Evolutionary conservation across 371 early-diverging fungal species (phyloP).

Genomic region (Phascolomyces articulosus): DNA sequence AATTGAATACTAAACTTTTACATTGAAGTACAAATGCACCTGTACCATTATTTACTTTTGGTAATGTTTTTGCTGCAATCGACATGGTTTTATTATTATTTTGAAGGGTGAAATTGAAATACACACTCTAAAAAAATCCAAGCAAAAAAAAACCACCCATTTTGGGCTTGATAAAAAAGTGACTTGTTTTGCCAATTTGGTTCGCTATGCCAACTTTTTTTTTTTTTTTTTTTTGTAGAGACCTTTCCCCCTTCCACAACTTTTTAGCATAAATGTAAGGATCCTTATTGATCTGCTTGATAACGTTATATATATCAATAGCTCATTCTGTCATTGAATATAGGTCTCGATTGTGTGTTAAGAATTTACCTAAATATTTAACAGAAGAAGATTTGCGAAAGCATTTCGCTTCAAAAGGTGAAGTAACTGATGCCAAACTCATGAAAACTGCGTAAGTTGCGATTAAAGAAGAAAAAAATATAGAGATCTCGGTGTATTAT

Average conservation of each 20-base stretch:
- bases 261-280: neutral
- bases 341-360: slow-evolving; percentile 82
- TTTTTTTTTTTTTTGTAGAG: neutral
- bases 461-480: too few species aligned
- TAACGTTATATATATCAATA: neutral
- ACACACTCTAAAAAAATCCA: neutral
- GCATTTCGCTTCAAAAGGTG: slow-evolving; percentile 85
- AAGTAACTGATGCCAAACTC: slow-evolving; percentile 92
- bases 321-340: too few species aligned
- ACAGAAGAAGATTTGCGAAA: slow-evolving; percentile 83
- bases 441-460: slow-evolving; percentile 76
- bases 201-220: neutral
- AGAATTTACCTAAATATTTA: slow-evolving; percentile 91
- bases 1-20: slow-evolving; percentile 81
- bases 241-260: too few species aligned
- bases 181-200: neutral
- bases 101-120: neutral
- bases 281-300: neutral
- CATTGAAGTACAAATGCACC: slow-evolving; percentile 84
- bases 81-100: neutral
- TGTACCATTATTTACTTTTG: slow-evolving; percentile 74
- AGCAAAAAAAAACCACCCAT: too few species aligned
- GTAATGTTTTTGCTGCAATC: slow-evolving; percentile 16
- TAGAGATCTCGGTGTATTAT: neutral
- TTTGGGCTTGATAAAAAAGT: neutral